Percentiles rank a stretch among this genome's conserved stretches.
phyloP scores from a whole-genome alignment of 129 eudicot genomes.

The Centrapalus pauciflorus region DNA sequence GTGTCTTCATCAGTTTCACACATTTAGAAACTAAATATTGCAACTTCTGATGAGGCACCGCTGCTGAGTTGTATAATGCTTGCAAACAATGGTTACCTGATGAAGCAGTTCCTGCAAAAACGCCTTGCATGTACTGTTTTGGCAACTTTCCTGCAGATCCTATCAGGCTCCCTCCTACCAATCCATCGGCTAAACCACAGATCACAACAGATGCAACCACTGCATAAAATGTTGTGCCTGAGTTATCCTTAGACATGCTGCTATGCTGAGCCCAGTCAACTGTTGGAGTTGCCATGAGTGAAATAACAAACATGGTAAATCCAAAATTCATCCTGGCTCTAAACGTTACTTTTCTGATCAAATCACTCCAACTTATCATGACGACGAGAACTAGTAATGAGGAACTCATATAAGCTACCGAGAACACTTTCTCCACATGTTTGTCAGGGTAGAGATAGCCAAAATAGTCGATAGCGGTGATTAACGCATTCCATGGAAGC shows the following conservation, averaged over 20 bases:
- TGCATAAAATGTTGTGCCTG: constrained; percentile 18
- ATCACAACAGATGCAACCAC: constrained; percentile 46
- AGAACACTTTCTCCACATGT: constrained; percentile 66
- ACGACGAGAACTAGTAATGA: constrained; percentile 48
- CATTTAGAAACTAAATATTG: background rate
- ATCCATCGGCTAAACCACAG: constrained; percentile 69
- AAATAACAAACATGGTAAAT: constrained; percentile 44
- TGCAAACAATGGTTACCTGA: constrained; percentile 44
- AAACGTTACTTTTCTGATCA: constrained; percentile 33
- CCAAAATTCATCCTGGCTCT: constrained; percentile 69
- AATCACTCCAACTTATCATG: constrained; percentile 34
- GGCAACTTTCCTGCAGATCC: constrained; percentile 84
- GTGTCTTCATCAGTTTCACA: background rate
- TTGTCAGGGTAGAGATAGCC: constrained; percentile 47
- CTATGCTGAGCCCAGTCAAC: constrained; percentile 40
- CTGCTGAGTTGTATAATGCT: background rate
- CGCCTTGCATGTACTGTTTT: constrained; percentile 79
- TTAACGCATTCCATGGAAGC: constrained; percentile 81
- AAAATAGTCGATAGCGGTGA: constrained; percentile 76
- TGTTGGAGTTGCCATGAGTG: constrained; percentile 43
- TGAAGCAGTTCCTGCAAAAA: constrained; percentile 88
- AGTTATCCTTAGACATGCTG: background rate
- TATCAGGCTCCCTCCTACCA: constrained; percentile 64
- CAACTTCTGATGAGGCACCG: background rate
- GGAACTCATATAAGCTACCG: constrained; percentile 69